Base-by-base conservation (phyloP, 805 yeast species). In the Monosporozyma aerobia region DNA sequence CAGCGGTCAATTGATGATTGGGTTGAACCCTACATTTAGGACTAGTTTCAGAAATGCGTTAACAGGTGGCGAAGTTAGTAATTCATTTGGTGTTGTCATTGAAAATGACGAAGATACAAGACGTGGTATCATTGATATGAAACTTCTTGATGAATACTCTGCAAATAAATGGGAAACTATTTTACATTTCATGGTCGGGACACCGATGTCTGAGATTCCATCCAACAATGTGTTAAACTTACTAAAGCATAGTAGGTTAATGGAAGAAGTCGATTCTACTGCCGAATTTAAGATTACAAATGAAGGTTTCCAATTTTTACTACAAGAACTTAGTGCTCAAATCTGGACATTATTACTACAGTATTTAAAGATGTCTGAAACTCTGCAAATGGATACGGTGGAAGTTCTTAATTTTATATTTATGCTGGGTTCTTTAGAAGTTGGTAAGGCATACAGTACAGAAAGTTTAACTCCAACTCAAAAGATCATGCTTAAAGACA, bases 181-280 rank as follows among this genome's bases (percentile, higher is more conserved):
- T 59, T 74, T 94, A 60, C 98, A 94, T 74, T 94, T 85, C 72
- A 92, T 94, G 98, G 99, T 94, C 45, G 97, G 98, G 1, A 88
- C 97, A 0, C 87, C 87, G 50, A 71, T 83, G 47, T 74, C 79
- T 10, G 77, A 74, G 16, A 71, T 79, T 2, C 96, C 97, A 2
- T 83, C 90, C 48, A 77, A 78, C n/a, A 90, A 92, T 16, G 97
- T 92, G 0, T 73, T 94, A 49, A 78, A 82, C 16, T 73, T 94
- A 29, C 73, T 94, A 48, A 77, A 79, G 57, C 89, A 83, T 71
- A 85, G 95, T 56, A 92, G 92, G 2, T 73, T 94, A 50, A 90
- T 94, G 97, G 95, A 87, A 62, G 83, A 85, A 23, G 61, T 62
- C 10, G 65, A 64, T 19, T 50, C 60, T 7, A 59, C 72, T 52